Evolutionary conservation across 257 asterid genomes (phyloP).

Genomic region (Anisodus tanguticus): DNA sequence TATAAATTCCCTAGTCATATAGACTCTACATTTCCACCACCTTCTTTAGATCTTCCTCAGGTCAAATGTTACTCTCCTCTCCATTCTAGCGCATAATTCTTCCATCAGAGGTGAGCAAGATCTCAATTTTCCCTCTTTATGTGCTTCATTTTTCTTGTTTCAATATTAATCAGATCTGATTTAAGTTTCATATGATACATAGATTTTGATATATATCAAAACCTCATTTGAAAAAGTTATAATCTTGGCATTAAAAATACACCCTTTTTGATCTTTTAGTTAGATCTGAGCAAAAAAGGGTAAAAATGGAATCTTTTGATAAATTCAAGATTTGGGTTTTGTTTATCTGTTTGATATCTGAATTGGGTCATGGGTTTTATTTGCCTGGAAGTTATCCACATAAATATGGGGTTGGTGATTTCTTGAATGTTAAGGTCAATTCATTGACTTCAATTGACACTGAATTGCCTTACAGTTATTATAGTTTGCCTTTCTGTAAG

Average conservation of each 20-base stretch:
- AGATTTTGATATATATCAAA: conserved; percentile 22
- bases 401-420: conserved; percentile 72
- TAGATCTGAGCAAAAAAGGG: conserved; percentile 53
- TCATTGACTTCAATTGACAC: conserved; percentile 88
- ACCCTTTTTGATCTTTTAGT: conserved; percentile 50
- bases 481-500: conserved; percentile 76
- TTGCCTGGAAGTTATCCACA: conserved; percentile 93
- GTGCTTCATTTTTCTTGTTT: neutral
- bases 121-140: neutral
- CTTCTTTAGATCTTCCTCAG: neutral
- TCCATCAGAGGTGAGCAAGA: conserved; percentile 28
- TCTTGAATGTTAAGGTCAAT: conserved; percentile 78
- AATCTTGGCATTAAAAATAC: conserved; percentile 32
- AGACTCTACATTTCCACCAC: neutral
- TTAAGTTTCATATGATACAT: neutral
- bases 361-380: conserved; percentile 74
- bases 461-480: conserved; percentile 79
- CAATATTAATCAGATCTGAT: conserved; percentile 25
- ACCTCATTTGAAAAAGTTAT: conserved; percentile 29
- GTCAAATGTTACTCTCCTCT: conserved; percentile 12
- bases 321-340: conserved; percentile 63
- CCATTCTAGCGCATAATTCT: neutral
- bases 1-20: neutral
- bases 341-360: conserved; percentile 46
- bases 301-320: conserved; percentile 55